Conservation (phyloP, 352 stramenopile species). For the Phytophthora uliginosa region DNA sequence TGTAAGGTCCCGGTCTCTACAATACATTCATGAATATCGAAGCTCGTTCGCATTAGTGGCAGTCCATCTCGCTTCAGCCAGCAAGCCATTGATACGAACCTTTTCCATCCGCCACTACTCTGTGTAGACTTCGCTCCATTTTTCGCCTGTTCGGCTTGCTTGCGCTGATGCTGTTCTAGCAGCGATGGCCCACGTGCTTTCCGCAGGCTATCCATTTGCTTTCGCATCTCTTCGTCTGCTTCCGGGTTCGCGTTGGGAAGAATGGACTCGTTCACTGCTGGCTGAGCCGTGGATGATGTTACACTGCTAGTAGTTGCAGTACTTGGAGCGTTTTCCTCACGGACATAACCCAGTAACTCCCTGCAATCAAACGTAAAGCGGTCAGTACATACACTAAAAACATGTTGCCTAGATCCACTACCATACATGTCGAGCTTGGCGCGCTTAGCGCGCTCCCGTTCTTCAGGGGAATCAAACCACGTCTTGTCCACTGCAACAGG, state of each 20-base stretch:
- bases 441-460: constrained; percentile 81
- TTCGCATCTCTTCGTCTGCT: constrained; percentile 72
- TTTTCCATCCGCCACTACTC: constrained; percentile 61
- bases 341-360: constrained; percentile 85
- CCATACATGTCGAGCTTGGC: constrained; percentile 86
- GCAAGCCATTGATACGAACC: constrained; percentile 41
- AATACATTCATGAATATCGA: constrained; percentile 3
- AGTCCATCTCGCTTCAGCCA: not conserved
- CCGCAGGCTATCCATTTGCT: constrained; percentile 74
- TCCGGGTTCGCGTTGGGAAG: constrained; percentile 71
- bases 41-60: not conserved
- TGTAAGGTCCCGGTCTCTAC: constrained; percentile 80
- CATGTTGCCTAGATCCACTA: not conserved
- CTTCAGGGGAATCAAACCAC: constrained; percentile 87
- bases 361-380: constrained; percentile 35
- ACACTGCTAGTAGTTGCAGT: constrained; percentile 25
- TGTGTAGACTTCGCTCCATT: constrained; percentile 11
- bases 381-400: constrained; percentile 13
- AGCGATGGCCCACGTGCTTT: constrained; percentile 73
- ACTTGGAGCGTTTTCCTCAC: constrained; percentile 71
- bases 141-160: constrained; percentile 63
- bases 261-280: constrained; percentile 73
- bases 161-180: constrained; percentile 83
- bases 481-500: constrained; percentile 77
- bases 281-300: constrained; percentile 11